phyloP scores from a whole-genome alignment of 2,329 filamentous ascomycete genomes.

The Sporothrix protearum region DNA sequence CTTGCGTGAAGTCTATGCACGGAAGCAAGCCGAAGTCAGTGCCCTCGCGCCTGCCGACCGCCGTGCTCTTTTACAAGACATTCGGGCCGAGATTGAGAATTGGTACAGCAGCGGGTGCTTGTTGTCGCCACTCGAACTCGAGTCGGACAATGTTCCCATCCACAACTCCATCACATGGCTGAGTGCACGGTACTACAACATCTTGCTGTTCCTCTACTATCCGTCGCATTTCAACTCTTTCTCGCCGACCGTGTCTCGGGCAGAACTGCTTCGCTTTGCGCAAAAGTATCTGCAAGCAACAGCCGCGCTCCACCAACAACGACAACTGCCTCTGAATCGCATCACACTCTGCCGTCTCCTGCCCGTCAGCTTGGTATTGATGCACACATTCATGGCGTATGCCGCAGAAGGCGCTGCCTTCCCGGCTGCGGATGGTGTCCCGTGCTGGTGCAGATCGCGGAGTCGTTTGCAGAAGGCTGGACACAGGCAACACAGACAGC shows the following conservation, averaged over 20 bases:
- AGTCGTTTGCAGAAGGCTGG: constrained; percentile 38
- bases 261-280: constrained; percentile 40
- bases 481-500: constrained; percentile 37
- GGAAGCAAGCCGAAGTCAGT: constrained; percentile 32
- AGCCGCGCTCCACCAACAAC: constrained; percentile 42
- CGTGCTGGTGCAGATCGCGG: constrained; percentile 29
- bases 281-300: constrained; percentile 44
- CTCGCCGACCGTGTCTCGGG: constrained; percentile 31
- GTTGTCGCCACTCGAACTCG: constrained; percentile 37
- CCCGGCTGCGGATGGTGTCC: constrained; percentile 38
- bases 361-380: constrained; percentile 39
- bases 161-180: constrained; percentile 46
- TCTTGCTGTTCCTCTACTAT: constrained; percentile 44
- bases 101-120: constrained; percentile 48
- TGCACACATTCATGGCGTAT: constrained; percentile 34
- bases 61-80: constrained; percentile 35
- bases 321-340: constrained; percentile 43
- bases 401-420: constrained; percentile 30
- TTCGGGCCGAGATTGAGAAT: constrained; percentile 45
- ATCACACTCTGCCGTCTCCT: constrained; percentile 42
- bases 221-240: constrained; percentile 34
- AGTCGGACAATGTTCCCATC: constrained; percentile 44
- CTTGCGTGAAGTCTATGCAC: constrained; percentile 35
- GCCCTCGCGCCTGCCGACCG: constrained; percentile 24
- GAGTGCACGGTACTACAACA: constrained; percentile 43